Evolutionary conservation across 1,284 basidiomycete species (phyloP), one percentile per base, ranked within the genome.

Genomic region (Rhodotorula sp.): DNA sequence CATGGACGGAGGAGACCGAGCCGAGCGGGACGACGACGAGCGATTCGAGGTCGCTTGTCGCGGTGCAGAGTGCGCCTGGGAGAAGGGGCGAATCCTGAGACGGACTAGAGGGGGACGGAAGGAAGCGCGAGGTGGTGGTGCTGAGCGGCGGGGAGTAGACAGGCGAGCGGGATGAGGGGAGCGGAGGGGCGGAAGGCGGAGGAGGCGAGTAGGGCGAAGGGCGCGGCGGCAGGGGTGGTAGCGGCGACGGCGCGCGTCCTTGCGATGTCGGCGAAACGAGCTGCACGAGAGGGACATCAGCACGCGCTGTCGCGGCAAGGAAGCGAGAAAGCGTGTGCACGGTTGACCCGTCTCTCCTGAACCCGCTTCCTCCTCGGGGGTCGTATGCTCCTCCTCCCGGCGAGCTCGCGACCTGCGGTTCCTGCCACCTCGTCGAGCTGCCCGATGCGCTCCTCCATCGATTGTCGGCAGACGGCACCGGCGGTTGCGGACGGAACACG

Each of bases 11-110:
- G 65, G 85, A 85, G 37, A 90, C 88, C 34, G 87, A 87, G 37
- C 88, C 88, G 71, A 96, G 88, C 76, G 92, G 90, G 48, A 95
- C 91, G 50, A 87, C 85, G 54, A 87, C 86, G 81, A 90, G 90
- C 73, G 88, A 87, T 74, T 94, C 91, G 62, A 90, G 90, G 81
- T 95, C 92, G 39, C 86, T 84, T 7, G 93, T 94, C 65, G 91
- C 93, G 72, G 92, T 87, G 66, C 87, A 82, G 70, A 87, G 84
- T 65, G 85, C 85, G 39, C 87, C 86, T 9, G 39, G 39, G 0
- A 72, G 70, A 4, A 76, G 66, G 4, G 72, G 59, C 2, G 34
- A 32, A 1, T 3, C 25, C 34, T n/a, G 58, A 29, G 3, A 32
- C 3, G 41, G 48, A 13, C 27, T 54, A 10, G 29, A 39, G 6